Base-by-base conservation (phyloP, 306 rosid species). In the Begonia peltatifolia region DNA sequence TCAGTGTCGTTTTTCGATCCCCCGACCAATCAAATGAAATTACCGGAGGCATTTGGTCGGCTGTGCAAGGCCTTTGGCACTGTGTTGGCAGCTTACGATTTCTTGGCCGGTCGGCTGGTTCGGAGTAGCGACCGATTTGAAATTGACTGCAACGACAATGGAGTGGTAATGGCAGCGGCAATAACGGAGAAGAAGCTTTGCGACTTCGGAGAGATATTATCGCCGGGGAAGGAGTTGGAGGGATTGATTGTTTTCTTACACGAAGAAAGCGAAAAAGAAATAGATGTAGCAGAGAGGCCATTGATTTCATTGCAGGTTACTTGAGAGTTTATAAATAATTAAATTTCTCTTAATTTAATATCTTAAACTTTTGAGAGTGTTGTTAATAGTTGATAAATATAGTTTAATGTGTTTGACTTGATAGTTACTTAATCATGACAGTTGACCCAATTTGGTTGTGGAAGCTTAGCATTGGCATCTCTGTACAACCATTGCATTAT, bases 391-490 rank as follows among this genome's bases (percentile, higher is more conserved):
- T n/a, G n/a, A n/a, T n/a, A n/a, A n/a, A n/a, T n/a, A n/a, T n/a
- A n/a, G n/a, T n/a, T n/a, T n/a, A n/a, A n/a, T n/a, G n/a, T n/a
- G n/a, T n/a, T n/a, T n/a, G n/a, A n/a, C n/a, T n/a, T n/a, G n/a
- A n/a, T n/a, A n/a, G n/a, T n/a, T n/a, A n/a, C n/a, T n/a, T 12
- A 10, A 49, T 1, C 3, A 50, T 50, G 53, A n/a, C 59, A 80
- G 87, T 25, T 77, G 12, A 74, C 84, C 36, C 76, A 74, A 16
- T 74, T 81, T 63, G 81, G 68, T 20, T 77, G 84, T 47, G 84
- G 81, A 64, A 69, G 84, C 47, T 56, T 74, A 41, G 84, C 80
- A 6, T 74, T 81, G 5, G 74, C 73, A 14, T 60, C 83, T 53
- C 69, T 57, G 42, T 66, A 69, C 63, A 81, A 81, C 52, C 87